phyloP scores from a whole-genome alignment of 2,329 filamentous ascomycete genomes.

The Aureobasidium sp. region DNA sequence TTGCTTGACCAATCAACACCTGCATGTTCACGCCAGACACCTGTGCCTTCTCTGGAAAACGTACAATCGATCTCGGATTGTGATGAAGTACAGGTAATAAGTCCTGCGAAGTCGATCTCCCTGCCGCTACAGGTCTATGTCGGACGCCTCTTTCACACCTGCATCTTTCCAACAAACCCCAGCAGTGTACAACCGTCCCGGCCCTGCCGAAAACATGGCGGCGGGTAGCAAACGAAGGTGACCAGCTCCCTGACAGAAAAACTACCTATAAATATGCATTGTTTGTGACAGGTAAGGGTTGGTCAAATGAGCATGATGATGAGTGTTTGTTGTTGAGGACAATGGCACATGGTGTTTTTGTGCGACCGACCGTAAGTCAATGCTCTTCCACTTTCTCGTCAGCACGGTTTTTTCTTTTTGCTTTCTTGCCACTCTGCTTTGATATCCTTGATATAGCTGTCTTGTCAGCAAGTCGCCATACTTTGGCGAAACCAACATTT shows the following conservation, averaged over 20 bases:
- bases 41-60: background rate
- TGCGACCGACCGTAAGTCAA: slow-evolving; percentile 10
- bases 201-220: background rate
- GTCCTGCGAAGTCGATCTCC: background rate
- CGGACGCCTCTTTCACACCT: background rate
- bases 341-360: background rate
- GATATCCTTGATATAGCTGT: background rate
- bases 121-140: background rate
- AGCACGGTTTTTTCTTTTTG: background rate
- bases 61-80: background rate
- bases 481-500: background rate
- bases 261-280: background rate
- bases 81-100: slow-evolving; percentile 2
- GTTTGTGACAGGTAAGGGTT: slow-evolving; percentile 3
- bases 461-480: background rate
- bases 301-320: background rate
- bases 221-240: background rate
- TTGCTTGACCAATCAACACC: background rate
- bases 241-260: background rate
- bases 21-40: background rate
- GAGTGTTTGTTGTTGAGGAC: background rate
- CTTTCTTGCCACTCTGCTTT: background rate
- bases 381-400: background rate
- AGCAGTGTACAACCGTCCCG: background rate
- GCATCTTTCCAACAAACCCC: background rate